phyloP scores from a whole-genome alignment of 2,329 filamentous ascomycete species.

The Leptographium wingfieldii region DNA sequence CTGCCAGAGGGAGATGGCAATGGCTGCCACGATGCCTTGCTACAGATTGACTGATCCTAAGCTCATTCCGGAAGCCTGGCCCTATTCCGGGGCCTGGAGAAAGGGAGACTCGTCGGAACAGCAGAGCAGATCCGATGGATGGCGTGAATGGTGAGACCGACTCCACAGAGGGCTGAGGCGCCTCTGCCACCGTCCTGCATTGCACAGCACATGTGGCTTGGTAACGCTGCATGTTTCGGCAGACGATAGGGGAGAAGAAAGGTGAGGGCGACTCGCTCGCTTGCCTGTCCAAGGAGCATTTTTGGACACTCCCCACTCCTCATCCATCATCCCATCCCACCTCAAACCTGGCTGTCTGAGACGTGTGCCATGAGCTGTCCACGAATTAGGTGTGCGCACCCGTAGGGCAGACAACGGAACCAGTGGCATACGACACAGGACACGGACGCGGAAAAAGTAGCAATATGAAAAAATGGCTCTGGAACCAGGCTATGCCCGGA shows the following conservation, averaged over 20 bases:
- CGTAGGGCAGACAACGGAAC: not conserved
- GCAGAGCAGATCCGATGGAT: not conserved
- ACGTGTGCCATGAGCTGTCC: not conserved
- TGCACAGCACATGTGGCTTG: not conserved
- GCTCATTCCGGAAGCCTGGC: not conserved
- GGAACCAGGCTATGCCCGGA: not conserved
- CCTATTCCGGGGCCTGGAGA: not conserved
- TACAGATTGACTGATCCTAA: no score
- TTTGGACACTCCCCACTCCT: not conserved
- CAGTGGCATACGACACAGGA: not conserved
- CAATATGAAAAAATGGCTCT: not conserved
- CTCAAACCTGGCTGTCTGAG: not conserved
- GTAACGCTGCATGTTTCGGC: not conserved
- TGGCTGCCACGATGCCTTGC: no score
- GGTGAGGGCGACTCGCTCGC: not conserved
- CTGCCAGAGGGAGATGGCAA: no score
- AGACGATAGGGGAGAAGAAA: not conserved
- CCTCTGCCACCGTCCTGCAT: not conserved
- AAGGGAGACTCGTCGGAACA: not conserved
- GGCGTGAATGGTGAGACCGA: not conserved
- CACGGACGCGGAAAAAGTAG: not conserved
- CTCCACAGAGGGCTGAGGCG: not conserved
- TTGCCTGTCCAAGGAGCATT: not conserved
- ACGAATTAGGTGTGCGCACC: not conserved
- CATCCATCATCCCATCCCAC: not conserved